Evolutionary conservation across 73 alveolate genomes (phyloP), one percentile per base, ranked within the genome.

Genomic region (Paramecium sexaurelia): DNA sequence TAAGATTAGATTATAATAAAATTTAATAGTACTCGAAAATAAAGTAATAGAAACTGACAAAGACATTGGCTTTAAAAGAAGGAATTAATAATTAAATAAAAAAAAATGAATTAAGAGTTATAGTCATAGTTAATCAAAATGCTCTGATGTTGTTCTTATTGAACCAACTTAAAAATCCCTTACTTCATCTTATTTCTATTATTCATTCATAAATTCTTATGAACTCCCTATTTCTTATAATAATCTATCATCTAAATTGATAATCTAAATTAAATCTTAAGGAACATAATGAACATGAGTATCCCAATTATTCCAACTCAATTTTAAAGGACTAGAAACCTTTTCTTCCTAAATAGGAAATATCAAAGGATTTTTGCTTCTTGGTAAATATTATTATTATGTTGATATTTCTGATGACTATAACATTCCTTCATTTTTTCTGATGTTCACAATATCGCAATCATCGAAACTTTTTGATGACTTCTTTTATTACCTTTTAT

Each of bases 1-100:
- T 33, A 73, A 73, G 57, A 73, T 73, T 9, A 33, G 87, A 73
- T 73, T 73, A 36, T 39, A 73, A 73, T 36, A 73, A 73, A 73
- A 73, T 36, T 33, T 73, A 36, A 73, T 73, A n/a, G 87, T 73
- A 33, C 57, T 73, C 29, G 87, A 73, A 39, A 73, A 39, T 36
- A 73, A 39, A 73, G 57, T 73, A 2, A 73, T 39, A 36, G 87
- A 73, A 73, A 73, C 87, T 0, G 87, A 73, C 15, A 73, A 73
- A 73, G 87, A 73, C 87, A 73, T 73, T 2, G 87, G 87, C 36
- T 73, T 73, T 39, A 73, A 36, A 6, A 27, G 56, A 8, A 73
- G 87, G 35, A 22, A 33, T 33, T 15, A 20, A 73, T 73, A 20
- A 73, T 39, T 73, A 73, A 73, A 73, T 61, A 61, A 61, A 61